phyloP scores from a whole-genome alignment of 1,139 yeast genomes.

The Diutina ranongensis region DNA sequence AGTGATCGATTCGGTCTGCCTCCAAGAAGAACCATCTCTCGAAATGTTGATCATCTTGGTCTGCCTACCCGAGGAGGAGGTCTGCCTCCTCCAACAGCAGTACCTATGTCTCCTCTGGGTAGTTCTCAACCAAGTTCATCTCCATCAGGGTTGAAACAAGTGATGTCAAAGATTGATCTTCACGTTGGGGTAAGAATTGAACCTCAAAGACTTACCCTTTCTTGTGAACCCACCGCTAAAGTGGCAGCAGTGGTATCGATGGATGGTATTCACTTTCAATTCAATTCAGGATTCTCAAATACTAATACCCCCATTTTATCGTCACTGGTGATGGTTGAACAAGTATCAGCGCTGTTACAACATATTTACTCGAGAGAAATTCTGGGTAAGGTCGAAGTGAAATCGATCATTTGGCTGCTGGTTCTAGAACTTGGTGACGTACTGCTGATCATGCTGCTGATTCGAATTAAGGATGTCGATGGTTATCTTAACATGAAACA shows the following conservation, averaged over 20 bases:
- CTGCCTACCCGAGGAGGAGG: not conserved
- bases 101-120: not conserved
- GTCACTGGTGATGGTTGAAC: not conserved
- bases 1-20: not conserved
- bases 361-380: conserved; percentile 86
- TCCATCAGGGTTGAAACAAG: not conserved
- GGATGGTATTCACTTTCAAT: conserved; percentile 1
- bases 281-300: not conserved
- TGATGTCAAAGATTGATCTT: conserved; percentile 46
- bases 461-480: conserved; percentile 42
- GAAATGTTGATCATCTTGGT: not conserved
- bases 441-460: conserved; percentile 35
- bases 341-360: conserved; percentile 62
- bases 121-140: not conserved
- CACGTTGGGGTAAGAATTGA: conserved; percentile 56
- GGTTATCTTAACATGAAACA: conserved; percentile 72
- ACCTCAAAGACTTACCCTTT: conserved; percentile 60
- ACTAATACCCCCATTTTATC: not conserved
- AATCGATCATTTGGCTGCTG: conserved; percentile 33
- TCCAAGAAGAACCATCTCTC: not conserved
- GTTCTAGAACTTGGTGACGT: conserved; percentile 27
- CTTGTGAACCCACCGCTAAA: conserved; percentile 90
- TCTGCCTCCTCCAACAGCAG: conserved; percentile 7
- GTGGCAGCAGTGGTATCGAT: conserved; percentile 72
- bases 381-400: conserved; percentile 62